These are phyloP conservation scores for Suillus tomentosus DNA, from an alignment of 768 basidiomycete genomes.

Conservation along the genomic window DNA sequence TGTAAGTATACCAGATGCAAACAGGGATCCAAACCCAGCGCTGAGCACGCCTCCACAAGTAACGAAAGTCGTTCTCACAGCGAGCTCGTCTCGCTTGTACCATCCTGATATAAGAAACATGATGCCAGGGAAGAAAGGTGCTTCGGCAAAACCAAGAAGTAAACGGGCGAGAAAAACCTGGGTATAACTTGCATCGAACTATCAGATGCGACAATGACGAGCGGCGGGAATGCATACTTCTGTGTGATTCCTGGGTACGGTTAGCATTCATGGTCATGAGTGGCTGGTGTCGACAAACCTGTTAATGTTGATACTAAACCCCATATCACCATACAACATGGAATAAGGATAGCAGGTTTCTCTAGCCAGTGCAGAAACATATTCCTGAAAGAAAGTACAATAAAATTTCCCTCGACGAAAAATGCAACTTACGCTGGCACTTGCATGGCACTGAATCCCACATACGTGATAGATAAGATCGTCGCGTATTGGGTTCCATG, in stretches of 20 bases:
- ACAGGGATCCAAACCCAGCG: conserved; percentile 76
- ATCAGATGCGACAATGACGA: background rate
- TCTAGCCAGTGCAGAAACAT: conserved; percentile 66
- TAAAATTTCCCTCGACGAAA: conserved; percentile 5
- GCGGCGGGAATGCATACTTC: background rate
- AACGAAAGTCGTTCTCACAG: conserved; percentile 60
- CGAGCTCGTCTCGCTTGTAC: conserved; percentile 64
- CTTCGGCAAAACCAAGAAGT: conserved; percentile 70
- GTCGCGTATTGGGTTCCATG: conserved; percentile 63
- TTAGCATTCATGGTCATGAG: conserved; percentile 14
- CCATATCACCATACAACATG: conserved; percentile 65
- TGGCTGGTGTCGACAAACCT: conserved; percentile 32
- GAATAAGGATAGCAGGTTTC: conserved; percentile 62
- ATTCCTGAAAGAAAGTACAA: conserved; percentile 45
- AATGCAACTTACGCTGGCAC: conserved; percentile 56
- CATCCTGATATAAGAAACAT: conserved; percentile 68
- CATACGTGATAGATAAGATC: conserved; percentile 61
- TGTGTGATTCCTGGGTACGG: conserved; percentile 40
- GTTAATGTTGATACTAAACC: conserved; percentile 55
- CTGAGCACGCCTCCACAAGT: conserved; percentile 70
- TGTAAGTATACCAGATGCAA: conserved; percentile 71
- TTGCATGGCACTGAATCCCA: conserved; percentile 73
- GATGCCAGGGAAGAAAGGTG: conserved; percentile 65
- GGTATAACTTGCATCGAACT: conserved; percentile 47
- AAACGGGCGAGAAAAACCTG: conserved; percentile 69